A percentile compares a stretch with the other conserved stretches of the same genome.
Evolutionary conservation across 2,329 filamentous ascomycete species (phyloP).

Genomic region (Claviceps humidiphila): DNA sequence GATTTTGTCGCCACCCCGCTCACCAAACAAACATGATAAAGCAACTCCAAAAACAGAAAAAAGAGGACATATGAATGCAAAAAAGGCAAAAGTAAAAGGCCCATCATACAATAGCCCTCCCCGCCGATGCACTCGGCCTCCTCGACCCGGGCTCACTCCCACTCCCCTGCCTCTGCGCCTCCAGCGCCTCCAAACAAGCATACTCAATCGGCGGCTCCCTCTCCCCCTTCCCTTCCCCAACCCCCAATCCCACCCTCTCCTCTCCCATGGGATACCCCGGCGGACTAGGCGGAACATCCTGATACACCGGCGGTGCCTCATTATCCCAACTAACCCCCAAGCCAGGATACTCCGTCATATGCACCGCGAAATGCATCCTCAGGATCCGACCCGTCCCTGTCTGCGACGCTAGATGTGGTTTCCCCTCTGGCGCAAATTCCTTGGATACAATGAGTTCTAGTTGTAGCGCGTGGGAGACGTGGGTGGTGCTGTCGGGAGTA

Average conservation of each 20-base stretch:
- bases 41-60: no score
- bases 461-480: conserved; percentile 72
- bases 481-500: conserved; percentile 53
- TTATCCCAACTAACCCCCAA: conserved; percentile 95
- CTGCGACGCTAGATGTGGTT: conserved; percentile 57
- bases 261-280: conserved; percentile 44
- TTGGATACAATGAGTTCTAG: conserved; percentile 91
- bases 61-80: no score
- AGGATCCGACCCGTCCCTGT: conserved; percentile 85
- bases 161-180: conserved; percentile 11
- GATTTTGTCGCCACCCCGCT: no score
- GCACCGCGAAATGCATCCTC: conserved; percentile 77
- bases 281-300: conserved; percentile 79
- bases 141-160: conserved; percentile 2
- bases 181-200: conserved; percentile 23
- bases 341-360: conserved; percentile 70
- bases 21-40: no score
- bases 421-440: conserved; percentile 66
- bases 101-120: not conserved
- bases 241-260: no score
- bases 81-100: no score
- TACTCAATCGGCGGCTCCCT: conserved; percentile 23
- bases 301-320: conserved; percentile 85
- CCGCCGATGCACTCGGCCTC: conserved; percentile 1
- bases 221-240: no score